Evolutionary conservation across 495 filamentous ascomycete genomes (phyloP).

Genomic region (Penicillium cataractarum): DNA sequence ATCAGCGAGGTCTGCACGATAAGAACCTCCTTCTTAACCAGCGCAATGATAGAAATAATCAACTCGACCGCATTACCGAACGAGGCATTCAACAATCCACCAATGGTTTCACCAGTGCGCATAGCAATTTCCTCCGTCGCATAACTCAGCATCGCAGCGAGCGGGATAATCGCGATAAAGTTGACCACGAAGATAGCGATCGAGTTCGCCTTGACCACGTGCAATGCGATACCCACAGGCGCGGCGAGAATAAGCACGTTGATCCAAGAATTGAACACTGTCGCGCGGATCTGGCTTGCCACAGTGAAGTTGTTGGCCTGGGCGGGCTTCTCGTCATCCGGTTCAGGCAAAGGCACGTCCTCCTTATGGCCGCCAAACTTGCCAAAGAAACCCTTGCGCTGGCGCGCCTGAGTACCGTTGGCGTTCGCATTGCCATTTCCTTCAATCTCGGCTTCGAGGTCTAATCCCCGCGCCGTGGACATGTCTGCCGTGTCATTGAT

Average conservation of each 20-base stretch:
- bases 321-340: constrained; percentile 31
- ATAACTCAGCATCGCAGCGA: constrained; percentile 59
- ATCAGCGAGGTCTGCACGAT: constrained; percentile 94
- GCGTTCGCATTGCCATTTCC: constrained; percentile 2
- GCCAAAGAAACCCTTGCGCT: constrained; percentile 29
- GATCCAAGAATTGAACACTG: constrained; percentile 79
- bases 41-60: constrained; percentile 85
- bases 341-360: background rate
- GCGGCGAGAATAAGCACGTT: constrained; percentile 81
- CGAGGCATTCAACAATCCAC: constrained; percentile 83
- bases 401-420: constrained; percentile 22
- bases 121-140: constrained; percentile 59
- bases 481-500: constrained; percentile 32
- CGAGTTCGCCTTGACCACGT: constrained; percentile 59
- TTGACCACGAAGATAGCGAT: constrained; percentile 80
- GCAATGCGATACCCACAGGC: constrained; percentile 73
- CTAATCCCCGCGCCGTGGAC: constrained; percentile 17
- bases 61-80: constrained; percentile 92
- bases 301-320: constrained; percentile 63
- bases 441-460: constrained; percentile 13
- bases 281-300: constrained; percentile 69
- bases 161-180: constrained; percentile 80
- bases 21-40: constrained; percentile 70
- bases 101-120: constrained; percentile 74
- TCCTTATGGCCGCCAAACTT: constrained; percentile 18